These are phyloP conservation scores for Diutina siamensis DNA, from an alignment of 1,139 yeast species.

Conservation along the genomic window DNA sequence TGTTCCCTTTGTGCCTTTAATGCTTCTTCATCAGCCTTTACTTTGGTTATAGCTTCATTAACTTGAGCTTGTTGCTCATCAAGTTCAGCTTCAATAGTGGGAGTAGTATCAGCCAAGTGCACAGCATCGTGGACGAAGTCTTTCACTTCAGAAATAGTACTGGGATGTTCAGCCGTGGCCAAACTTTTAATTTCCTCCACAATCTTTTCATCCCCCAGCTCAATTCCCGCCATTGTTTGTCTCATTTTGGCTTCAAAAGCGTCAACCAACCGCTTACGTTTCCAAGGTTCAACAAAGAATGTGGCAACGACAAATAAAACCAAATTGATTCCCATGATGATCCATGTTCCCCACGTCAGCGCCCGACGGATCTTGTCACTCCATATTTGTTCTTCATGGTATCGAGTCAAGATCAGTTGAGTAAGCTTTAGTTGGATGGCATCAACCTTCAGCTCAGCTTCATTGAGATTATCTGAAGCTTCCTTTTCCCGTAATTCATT, in stretches of 20 bases:
- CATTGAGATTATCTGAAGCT: constrained; percentile 38
- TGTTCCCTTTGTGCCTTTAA: not conserved
- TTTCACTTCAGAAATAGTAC: not conserved
- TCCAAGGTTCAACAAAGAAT: constrained; percentile 89
- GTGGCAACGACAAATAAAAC: constrained; percentile 72
- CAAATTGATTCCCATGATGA: constrained; percentile 80
- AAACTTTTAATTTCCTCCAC: not conserved
- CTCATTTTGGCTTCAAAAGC: constrained; percentile 77
- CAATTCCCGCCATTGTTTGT: constrained; percentile 5
- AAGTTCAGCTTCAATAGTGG: not conserved
- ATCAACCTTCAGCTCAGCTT: constrained; percentile 57
- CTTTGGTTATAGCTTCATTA: not conserved
- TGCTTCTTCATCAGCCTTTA: not conserved
- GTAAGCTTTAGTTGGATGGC: constrained; percentile 59
- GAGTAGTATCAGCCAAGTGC: constrained; percentile 2
- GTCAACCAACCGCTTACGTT: constrained; percentile 64
- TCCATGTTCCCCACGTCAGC: constrained; percentile 95
- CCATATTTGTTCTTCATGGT: constrained; percentile 98
- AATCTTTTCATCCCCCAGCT: not conserved
- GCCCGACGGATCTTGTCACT: constrained; percentile 90
- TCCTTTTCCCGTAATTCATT: constrained; percentile 52
- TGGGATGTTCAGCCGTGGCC: not conserved
- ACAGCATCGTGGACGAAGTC: constrained; percentile 3
- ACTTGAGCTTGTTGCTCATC: not conserved
- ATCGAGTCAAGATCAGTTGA: constrained; percentile 71